phyloP scores from a whole-genome alignment of 1,284 basidiomycete genomes.

The Tausonia pullulans region DNA sequence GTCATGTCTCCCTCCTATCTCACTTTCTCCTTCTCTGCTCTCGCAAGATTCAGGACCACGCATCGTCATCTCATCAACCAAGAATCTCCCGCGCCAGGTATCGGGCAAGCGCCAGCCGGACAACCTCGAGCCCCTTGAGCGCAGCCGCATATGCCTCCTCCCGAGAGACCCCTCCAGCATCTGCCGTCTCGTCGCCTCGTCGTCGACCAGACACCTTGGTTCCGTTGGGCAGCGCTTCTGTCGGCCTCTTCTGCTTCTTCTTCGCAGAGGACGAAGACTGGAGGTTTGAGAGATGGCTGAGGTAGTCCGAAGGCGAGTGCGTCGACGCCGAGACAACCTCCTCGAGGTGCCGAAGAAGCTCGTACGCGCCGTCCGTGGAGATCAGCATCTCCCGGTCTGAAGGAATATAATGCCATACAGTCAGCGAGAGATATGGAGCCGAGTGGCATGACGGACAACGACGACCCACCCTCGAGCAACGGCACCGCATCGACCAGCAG shows the following conservation, averaged over 20 bases:
- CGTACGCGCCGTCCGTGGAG: slow-evolving; percentile 33
- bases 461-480: slow-evolving; percentile 33
- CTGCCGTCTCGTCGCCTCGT: neutral
- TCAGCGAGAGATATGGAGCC: no score
- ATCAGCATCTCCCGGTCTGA: slow-evolving; percentile 34
- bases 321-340: slow-evolving; percentile 30
- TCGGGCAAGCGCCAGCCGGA: slow-evolving; percentile 35
- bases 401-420: neutral
- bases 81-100: slow-evolving; percentile 9
- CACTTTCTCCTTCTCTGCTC: no score
- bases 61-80: no score
- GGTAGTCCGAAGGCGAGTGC: slow-evolving; percentile 29
- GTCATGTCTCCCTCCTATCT: no score
- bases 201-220: slow-evolving; percentile 14
- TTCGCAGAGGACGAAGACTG: neutral
- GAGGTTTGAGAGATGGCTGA: slow-evolving; percentile 19
- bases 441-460: neutral
- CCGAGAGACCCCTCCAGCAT: neutral
- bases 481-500: slow-evolving; percentile 35
- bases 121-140: slow-evolving; percentile 34
- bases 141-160: slow-evolving; percentile 22
- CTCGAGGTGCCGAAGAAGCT: slow-evolving; percentile 37
- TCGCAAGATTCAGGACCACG: no score
- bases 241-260: neutral
- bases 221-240: neutral